Percentiles rank a stretch among this genome's conserved stretches.
Conservation (phyloP, 2,329 filamentous ascomycete species). For the Colletotrichum sp. region DNA sequence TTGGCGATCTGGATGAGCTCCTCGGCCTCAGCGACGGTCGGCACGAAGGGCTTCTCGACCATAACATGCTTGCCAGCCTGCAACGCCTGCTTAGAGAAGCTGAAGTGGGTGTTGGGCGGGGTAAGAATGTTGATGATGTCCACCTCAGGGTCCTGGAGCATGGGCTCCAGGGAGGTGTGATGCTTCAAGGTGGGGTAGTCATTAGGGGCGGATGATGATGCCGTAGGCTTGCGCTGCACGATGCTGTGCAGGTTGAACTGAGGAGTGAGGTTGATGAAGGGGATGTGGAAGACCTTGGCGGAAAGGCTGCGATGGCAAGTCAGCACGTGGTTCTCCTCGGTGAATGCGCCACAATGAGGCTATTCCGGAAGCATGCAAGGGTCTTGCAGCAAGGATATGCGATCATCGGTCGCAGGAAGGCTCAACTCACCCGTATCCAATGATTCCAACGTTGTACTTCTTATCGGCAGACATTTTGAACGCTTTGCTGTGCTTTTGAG, state of each 20-base stretch:
- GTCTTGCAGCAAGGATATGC: not conserved
- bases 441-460: conserved; percentile 54
- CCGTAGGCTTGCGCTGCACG: conserved; percentile 74
- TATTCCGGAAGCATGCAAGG: not conserved
- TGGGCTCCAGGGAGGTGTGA: conserved; percentile 64
- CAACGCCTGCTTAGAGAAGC: conserved; percentile 67
- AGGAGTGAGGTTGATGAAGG: conserved; percentile 70
- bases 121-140: conserved; percentile 76
- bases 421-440: conserved; percentile 55
- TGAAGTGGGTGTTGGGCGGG: conserved; percentile 73
- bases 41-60: conserved; percentile 84
- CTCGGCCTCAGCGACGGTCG: conserved; percentile 70
- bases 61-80: conserved; percentile 78
- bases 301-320: conserved; percentile 47
- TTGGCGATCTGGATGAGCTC: conserved; percentile 63
- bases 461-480: conserved; percentile 29
- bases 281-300: conserved; percentile 86
- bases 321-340: conserved; percentile 10
- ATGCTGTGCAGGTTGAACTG: conserved; percentile 74
- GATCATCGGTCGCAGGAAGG: not conserved
- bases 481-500: not conserved
- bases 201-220: conserved; percentile 71
- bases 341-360: not conserved
- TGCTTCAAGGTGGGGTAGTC: conserved; percentile 71
- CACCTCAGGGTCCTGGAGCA: conserved; percentile 69